These are phyloP conservation scores for Panus rudis DNA, from an alignment of 768 basidiomycete species.

Conservation along the genomic window DNA sequence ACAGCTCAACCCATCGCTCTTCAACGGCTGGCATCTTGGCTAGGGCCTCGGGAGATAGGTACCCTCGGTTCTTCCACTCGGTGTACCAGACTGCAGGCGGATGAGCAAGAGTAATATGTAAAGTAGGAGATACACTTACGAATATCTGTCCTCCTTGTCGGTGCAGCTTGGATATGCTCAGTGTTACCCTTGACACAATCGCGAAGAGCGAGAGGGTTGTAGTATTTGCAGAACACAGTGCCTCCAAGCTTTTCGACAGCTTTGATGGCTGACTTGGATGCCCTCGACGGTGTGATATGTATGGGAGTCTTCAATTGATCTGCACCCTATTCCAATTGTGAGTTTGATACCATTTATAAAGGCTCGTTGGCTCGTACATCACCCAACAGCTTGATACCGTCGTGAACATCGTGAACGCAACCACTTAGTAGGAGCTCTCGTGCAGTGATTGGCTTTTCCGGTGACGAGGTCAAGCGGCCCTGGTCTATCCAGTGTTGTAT, in stretches of 20 bases:
- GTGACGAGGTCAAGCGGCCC: constrained; percentile 71
- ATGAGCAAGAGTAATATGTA: constrained; percentile 1
- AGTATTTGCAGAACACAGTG: constrained; percentile 82
- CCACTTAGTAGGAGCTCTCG: constrained; percentile 78
- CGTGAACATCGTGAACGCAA: constrained; percentile 80
- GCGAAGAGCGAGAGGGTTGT: constrained; percentile 78
- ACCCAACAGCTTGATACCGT: constrained; percentile 88
- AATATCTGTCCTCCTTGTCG: constrained; percentile 55
- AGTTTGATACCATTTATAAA: constrained; percentile 2
- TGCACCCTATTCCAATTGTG: constrained; percentile 42
- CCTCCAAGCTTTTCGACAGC: constrained; percentile 83
- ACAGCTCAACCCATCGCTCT: constrained; percentile 62
- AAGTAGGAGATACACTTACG: constrained; percentile 11
- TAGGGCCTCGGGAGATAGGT: constrained; percentile 56
- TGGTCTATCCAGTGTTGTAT: constrained; percentile 89
- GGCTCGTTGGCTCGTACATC: constrained; percentile 42
- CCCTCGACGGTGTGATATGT: constrained; percentile 76
- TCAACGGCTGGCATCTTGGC: constrained; percentile 55
- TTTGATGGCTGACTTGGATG: constrained; percentile 77
- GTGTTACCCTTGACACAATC: constrained; percentile 69
- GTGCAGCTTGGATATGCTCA: constrained; percentile 68
- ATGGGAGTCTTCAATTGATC: constrained; percentile 62
- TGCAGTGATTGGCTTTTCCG: constrained; percentile 82
- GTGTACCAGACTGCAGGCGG: constrained; percentile 68
- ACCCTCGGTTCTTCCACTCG: constrained; percentile 65